Base-by-base conservation (phyloP, 2,329 filamentous ascomycete genomes). In the Arthrobotrys sphaeroides region DNA sequence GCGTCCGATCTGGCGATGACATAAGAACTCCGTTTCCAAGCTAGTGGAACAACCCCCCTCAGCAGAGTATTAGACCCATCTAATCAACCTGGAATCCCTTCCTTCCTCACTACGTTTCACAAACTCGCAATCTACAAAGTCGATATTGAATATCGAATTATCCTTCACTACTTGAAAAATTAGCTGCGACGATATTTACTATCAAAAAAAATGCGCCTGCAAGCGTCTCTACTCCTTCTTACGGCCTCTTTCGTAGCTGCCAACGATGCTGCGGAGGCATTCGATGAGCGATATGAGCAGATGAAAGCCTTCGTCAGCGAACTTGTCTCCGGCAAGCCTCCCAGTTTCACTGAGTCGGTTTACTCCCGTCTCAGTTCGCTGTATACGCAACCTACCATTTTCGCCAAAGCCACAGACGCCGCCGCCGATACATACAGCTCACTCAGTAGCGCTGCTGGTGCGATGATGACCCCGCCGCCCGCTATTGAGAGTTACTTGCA, bases 311-410 rank as follows among this genome's bases (percentile, higher is more conserved):
- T 95, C 1, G 86, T 96, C 12, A 91, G 90, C 0, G 92, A 96
- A 82, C 84, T 96, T 0, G 85, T 96, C 12, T 83, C 86, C 42
- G 93, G 91, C 62, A 92, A 90, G 81, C 92, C 96, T 81, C 90
- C 91, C 0, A 88, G 89, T 12, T 96, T 93, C 79, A 93, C 90
- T 0, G 91, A 96, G 80, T 93, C 91, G 73, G 90, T 94, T 2
- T 88, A 93, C 82, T 88, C 85, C 61, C 88, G 90, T 60, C 85
- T 96, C 10, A 87, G 88, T 67, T 89, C 87, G 2, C 91, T 89
- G 0, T 95, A 89, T 0, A 90, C 89, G 0, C 83, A 87, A 1
- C 85, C 88, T 0, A 88, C 85, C 0, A 84, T 86, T 5, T 85
- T 85, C 9, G 86, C 84, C 72, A 74, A 83, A 16, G 82, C 82